These are phyloP conservation scores for Leccinellum rugosiceps DNA, from an alignment of 768 basidiomycete genomes.

Conservation along the genomic window DNA sequence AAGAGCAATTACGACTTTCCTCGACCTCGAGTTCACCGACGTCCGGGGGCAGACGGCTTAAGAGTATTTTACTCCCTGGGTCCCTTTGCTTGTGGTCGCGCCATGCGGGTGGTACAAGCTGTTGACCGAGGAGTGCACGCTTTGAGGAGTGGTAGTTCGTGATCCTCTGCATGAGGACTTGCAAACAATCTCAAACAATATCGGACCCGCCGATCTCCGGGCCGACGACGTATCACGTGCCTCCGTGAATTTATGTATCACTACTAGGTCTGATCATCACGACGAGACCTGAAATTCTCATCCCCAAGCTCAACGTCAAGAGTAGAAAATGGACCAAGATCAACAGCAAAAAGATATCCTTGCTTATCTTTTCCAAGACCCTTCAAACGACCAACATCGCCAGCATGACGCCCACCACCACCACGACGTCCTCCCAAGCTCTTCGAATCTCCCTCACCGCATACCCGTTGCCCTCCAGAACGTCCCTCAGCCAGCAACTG, in stretches of 20 bases:
- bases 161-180: conserved; percentile 17
- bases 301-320: too few species aligned
- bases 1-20: conserved; percentile 35
- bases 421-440: neutral
- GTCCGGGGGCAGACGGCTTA: conserved; percentile 65
- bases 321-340: conserved; percentile 34
- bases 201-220: neutral
- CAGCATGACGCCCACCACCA: conserved; percentile 18
- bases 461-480: neutral
- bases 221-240: neutral
- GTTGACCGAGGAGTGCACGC: conserved; percentile 53
- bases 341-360: conserved; percentile 37
- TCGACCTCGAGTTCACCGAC: conserved; percentile 67
- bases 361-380: conserved; percentile 33
- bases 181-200: conserved; percentile 7
- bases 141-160: conserved; percentile 54
- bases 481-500: conserved; percentile 7
- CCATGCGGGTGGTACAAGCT: conserved; percentile 62
- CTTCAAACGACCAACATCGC: conserved; percentile 24
- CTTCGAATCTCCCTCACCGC: conserved; percentile 11
- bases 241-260: neutral
- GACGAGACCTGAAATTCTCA: too few species aligned
- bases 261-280: neutral
- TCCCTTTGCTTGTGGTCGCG: conserved; percentile 38
- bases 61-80: conserved; percentile 61